Conservation (phyloP, 1,284 basidiomycete genomes). For the Leccinum pachyderme region DNA sequence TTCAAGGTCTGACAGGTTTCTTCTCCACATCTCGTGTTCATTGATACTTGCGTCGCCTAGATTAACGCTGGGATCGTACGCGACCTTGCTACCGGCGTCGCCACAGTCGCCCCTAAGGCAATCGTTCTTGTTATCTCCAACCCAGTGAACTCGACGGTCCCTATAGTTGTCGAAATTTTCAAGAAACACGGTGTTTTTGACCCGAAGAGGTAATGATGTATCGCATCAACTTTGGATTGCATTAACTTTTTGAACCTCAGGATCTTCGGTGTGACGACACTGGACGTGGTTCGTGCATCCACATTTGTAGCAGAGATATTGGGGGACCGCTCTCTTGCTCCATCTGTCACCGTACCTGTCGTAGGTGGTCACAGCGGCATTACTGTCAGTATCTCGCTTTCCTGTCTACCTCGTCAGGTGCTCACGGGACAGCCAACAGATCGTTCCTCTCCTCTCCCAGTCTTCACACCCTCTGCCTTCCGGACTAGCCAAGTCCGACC, state of each 20-base stretch:
- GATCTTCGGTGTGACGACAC: conserved; percentile 96
- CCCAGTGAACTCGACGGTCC: conserved; percentile 97
- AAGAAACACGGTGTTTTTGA: conserved; percentile 92
- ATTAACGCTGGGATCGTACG: conserved; percentile 98
- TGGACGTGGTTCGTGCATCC: conserved; percentile 96
- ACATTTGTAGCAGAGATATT: conserved; percentile 89
- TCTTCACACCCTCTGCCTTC: conserved; percentile 60
- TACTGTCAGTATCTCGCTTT: conserved; percentile 53
- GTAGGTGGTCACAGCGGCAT: conserved; percentile 97
- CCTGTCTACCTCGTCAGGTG: neutral
- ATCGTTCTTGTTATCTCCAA: conserved; percentile 95
- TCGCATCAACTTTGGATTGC: conserved; percentile 1
- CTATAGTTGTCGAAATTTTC: conserved; percentile 93
- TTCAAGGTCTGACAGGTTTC: conserved; percentile 68
- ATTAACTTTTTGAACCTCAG: conserved; percentile 38
- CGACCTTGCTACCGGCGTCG: conserved; percentile 89
- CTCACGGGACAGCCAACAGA: conserved; percentile 45
- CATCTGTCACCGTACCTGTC: conserved; percentile 82
- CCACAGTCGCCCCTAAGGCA: conserved; percentile 85
- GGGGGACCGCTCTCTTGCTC: conserved; percentile 60
- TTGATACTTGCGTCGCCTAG: conserved; percentile 39
- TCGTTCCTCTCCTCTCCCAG: conserved; percentile 95
- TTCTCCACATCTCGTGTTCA: neutral
- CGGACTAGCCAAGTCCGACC: conserved; percentile 40
- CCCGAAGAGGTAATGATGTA: conserved; percentile 68